Conservation (phyloP, 176 grass and related monocot genomes). For the Musa acuminata region DNA sequence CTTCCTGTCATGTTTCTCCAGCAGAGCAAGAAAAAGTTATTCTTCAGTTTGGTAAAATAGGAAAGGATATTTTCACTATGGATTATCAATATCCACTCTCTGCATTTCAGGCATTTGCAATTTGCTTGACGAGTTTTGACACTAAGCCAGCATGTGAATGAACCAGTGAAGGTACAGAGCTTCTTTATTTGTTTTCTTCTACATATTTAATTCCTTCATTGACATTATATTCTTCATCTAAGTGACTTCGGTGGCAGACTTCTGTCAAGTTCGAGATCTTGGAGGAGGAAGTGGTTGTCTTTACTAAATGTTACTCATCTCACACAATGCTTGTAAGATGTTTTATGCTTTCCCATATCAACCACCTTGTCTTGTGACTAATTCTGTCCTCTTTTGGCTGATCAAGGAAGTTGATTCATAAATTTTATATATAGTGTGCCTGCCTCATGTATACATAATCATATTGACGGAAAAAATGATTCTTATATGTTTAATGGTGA, state of each 20-base stretch:
- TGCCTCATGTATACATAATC: neutral
- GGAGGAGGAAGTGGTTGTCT: neutral
- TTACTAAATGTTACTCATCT: neutral
- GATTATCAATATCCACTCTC: constrained; percentile 92
- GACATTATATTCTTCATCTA: neutral
- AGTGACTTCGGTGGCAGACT: neutral
- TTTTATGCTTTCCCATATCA: neutral
- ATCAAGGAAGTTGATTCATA: neutral
- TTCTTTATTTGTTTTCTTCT: neutral
- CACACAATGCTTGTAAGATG: neutral
- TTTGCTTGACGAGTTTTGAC: constrained; percentile 97
- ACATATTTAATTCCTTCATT: neutral
- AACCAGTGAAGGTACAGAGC: constrained; percentile 4
- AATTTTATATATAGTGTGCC: neutral
- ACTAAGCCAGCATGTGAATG: constrained; percentile 89
- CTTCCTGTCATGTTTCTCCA: constrained; percentile 37
- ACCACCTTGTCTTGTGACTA: neutral
- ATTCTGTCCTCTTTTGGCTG: neutral
- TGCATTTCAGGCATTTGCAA: constrained; percentile 82
- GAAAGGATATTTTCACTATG: constrained; percentile 98
- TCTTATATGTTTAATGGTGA: neutral
- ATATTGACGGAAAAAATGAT: no score
- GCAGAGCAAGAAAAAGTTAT: constrained; percentile 83
- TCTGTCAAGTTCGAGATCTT: neutral
- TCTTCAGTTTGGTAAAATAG: constrained; percentile 93